A percentile compares a stretch with the other conserved stretches of the same genome.
phyloP scores from a whole-genome alignment of 306 rosid species.

The Begonia masoniana region DNA sequence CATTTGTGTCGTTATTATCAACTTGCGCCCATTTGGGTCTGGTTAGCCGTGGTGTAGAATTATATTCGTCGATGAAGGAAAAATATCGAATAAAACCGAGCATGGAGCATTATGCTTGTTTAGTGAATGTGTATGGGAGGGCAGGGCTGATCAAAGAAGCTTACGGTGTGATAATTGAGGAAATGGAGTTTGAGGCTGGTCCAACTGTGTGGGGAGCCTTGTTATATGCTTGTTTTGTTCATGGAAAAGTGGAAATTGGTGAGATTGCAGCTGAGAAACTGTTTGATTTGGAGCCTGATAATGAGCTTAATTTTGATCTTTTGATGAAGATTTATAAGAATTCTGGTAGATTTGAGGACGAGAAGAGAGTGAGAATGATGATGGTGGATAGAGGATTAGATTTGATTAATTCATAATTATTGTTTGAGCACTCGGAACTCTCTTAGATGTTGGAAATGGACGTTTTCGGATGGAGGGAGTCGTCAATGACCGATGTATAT shows the following conservation, averaged over 20 bases:
- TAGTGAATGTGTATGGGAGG: conserved; percentile 85
- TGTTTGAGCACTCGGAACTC: no score
- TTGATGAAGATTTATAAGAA: conserved; percentile 53
- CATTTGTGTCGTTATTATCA: conserved; percentile 66
- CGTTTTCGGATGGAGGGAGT: no score
- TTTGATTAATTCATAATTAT: background rate
- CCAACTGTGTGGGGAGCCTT: conserved; percentile 91
- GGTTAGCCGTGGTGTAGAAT: conserved; percentile 53
- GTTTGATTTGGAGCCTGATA: conserved; percentile 78
- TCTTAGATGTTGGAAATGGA: no score
- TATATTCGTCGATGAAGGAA: conserved; percentile 44
- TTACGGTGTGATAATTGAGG: conserved; percentile 30
- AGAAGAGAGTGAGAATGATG: conserved; percentile 53
- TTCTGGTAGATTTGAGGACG: conserved; percentile 47
- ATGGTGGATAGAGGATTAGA: conserved; percentile 52
- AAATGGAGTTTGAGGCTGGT: conserved; percentile 48
- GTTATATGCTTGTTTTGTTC: conserved; percentile 59
- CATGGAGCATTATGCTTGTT: conserved; percentile 78
- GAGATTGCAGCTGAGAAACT: conserved; percentile 69
- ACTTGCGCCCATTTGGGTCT: conserved; percentile 60
- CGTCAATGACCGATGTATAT: no score
- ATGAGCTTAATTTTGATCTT: conserved; percentile 68
- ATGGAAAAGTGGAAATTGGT: conserved; percentile 44
- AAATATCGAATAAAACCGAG: conserved; percentile 58
- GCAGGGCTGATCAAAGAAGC: conserved; percentile 68